Base-by-base conservation (phyloP, 148 eudicot genomes). In the Chenopodium album region DNA sequence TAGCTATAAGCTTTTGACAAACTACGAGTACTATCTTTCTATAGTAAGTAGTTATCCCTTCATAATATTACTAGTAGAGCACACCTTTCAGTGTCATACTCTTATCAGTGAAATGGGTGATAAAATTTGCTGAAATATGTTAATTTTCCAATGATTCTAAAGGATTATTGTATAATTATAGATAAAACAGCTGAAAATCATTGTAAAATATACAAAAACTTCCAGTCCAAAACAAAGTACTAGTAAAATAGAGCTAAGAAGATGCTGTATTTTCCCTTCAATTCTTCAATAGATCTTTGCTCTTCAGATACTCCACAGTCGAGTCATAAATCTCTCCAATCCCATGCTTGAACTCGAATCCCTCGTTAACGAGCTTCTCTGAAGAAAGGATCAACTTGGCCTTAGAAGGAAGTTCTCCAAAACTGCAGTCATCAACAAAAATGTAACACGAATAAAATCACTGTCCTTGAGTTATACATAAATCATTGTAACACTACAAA, bases 361-460 rank as follows among this genome's bases (percentile, higher is more conserved):
- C 96, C 76, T 92, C 96, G 14, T 89, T 87, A 73, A 84, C 70
- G 19, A 92, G 91, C 85, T 92, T 92, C 44, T 91, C 94, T 0
- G 96, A 91, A 0, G 96, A 91, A 46, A 92, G n/a, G 4, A 82
- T 76, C 82, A 88, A 71, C 90, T 92, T 91, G 8, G 89, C 73
- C 82, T 87, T 85, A 26, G 88, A 76, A 0, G 94, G 96, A 64
- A 92, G 76, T 50, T 84, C 92, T 23, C 76, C 91, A 44, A 91
- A 88, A 13, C 94, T 92, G 87, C 84, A 87, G 52, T 34, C 19
- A 76, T 28, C 4, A 76, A 66, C 13, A 65, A 22, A 12, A 79
- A 64, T 28, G 73, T 19, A 44, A 11, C 37, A 41, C 9, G 22
- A 34, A 76, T 41, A 29, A 50, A 59, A 29, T 79, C 28, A 84